These are phyloP conservation scores for Kluyveromyces dobzhanskii DNA, from an alignment of 805 yeast species.

Conservation along the genomic window DNA sequence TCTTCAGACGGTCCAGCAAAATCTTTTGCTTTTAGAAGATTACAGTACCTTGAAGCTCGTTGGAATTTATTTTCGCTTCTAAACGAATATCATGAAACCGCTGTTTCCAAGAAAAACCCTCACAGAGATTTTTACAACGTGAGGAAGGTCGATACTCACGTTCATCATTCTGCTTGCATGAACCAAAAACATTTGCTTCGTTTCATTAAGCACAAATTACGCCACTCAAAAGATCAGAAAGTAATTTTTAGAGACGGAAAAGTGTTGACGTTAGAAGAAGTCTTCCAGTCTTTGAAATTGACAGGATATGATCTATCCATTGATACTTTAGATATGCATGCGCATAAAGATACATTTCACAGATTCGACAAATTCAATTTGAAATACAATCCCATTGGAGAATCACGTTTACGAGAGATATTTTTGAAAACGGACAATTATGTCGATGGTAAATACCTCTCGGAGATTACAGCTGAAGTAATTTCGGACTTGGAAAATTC, in stretches of 20 bases:
- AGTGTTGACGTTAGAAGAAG: constrained; percentile 77
- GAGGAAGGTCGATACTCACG: constrained; percentile 64
- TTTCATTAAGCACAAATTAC: constrained; percentile 89
- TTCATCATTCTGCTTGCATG: constrained; percentile 99
- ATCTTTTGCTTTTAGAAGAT: constrained; percentile 88
- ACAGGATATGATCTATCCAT: constrained; percentile 93
- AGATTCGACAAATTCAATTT: constrained; percentile 95
- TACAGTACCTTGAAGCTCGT: constrained; percentile 91
- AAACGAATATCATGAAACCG: constrained; percentile 88
- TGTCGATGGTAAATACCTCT: constrained; percentile 79
- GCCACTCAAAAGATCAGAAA: constrained; percentile 75
- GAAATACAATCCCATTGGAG: constrained; percentile 97
- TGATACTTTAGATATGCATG: constrained; percentile 98
- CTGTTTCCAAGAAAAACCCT: constrained; percentile 85
- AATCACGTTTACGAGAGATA: constrained; percentile 92
- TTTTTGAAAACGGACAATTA: constrained; percentile 93
- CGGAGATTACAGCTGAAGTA: constrained; percentile 90
- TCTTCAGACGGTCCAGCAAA: constrained; percentile 95
- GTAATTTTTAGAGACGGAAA: constrained; percentile 93
- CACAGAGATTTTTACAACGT: constrained; percentile 65
- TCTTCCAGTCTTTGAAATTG: constrained; percentile 80
- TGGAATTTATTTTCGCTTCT: constrained; percentile 86
- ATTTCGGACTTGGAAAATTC: constrained; percentile 89
- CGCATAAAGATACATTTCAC: constrained; percentile 96
- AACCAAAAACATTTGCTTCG: constrained; percentile 94